Conservation (phyloP, 2,329 filamentous ascomycete species). For the Proliferodiscus dingleyae region DNA sequence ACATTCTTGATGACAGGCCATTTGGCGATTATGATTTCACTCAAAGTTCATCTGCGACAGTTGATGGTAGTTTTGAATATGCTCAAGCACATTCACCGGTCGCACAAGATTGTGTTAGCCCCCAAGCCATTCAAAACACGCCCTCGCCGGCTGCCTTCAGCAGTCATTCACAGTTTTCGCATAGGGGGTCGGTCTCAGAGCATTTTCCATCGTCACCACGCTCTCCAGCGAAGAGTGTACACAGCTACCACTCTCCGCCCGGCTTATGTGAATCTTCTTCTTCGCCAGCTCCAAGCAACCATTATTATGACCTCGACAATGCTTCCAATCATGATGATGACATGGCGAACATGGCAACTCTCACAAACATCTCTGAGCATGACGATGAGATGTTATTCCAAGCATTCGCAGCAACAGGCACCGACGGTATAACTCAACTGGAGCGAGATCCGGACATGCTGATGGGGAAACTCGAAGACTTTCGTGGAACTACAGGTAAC, state of each 20-base stretch:
- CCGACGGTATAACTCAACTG: slow-evolving; percentile 22
- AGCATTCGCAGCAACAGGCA: slow-evolving; percentile 26
- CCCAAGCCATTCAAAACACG: slow-evolving; percentile 26
- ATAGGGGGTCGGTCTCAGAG: slow-evolving; percentile 21
- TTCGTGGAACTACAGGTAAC: slow-evolving; percentile 17
- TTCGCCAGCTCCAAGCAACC: slow-evolving; percentile 38
- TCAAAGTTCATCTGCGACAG: slow-evolving; percentile 29
- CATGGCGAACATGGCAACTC: slow-evolving; percentile 9
- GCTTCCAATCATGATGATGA: slow-evolving; percentile 21
- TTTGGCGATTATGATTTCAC: slow-evolving; percentile 36
- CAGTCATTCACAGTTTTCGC: slow-evolving; percentile 20
- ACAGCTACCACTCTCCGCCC: slow-evolving; percentile 52
- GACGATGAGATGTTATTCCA: slow-evolving; percentile 34
- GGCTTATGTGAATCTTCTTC: slow-evolving; percentile 58
- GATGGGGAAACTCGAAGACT: slow-evolving; percentile 30
- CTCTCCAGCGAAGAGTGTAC: slow-evolving; percentile 46
- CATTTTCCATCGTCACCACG: slow-evolving; percentile 33
- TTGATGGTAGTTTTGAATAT: slow-evolving; percentile 36
- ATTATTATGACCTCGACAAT: slow-evolving; percentile 28
- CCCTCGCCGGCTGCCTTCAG: slow-evolving; percentile 27
- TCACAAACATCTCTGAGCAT: slow-evolving; percentile 20
- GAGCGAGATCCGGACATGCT: slow-evolving; percentile 29
- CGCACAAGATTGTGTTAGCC: slow-evolving; percentile 27
- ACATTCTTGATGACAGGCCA: slow-evolving; percentile 33
- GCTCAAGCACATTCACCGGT: slow-evolving; percentile 23